Evolutionary conservation across 1,284 basidiomycete species (phyloP), one percentile per base, ranked within the genome.

Genomic region (Irpex lacteus): DNA sequence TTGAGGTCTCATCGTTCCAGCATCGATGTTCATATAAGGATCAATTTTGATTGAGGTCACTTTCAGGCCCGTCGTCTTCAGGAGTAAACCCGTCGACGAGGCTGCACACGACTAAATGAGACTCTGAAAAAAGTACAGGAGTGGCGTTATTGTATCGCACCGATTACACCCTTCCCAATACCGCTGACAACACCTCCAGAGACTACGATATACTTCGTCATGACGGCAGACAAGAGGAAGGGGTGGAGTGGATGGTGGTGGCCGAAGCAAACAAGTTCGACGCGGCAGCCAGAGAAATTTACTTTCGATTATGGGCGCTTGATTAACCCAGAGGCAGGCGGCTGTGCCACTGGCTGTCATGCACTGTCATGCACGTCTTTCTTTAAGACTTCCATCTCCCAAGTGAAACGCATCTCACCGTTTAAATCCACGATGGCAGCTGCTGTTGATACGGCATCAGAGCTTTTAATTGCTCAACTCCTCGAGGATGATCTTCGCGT

Each of bases 21-120:
- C 98, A 85, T 99, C 97, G 73, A 99, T 98, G 82, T 99, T 99
- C 96, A 99, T 98, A 76, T 99, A 99, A 21, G 97, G 97, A 78
- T 99, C 97, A 72, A 99, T 98, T 82, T 99, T 99, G 84, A 99
- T 98, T 32, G 98, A 93, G 1, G 98, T 99, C 73, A 98, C 97
- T 78, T 96, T 97, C 68, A 98, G 84, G 55, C 97, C 97, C 38
- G 91, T 89, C 58, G 95, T 98, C 82, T 98, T 98, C 76, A 99
- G 85, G 61, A 99, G 85, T 60, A 99, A 83, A 68, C 97, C 97
- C 15, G 98, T 98, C 66, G 96, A 98, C 52, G 97, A 99, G 71
- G 97, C 96, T 96, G 66, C 63, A 70, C 63, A 57, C 34, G 40
- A 32, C 59, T 54, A 61, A 75, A 75, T 61, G 32, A 63, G 60